Evolutionary conservation across 179 eudicot genomes (phyloP), one percentile per base, ranked within the genome.

Genomic region (Beta corolliflora): DNA sequence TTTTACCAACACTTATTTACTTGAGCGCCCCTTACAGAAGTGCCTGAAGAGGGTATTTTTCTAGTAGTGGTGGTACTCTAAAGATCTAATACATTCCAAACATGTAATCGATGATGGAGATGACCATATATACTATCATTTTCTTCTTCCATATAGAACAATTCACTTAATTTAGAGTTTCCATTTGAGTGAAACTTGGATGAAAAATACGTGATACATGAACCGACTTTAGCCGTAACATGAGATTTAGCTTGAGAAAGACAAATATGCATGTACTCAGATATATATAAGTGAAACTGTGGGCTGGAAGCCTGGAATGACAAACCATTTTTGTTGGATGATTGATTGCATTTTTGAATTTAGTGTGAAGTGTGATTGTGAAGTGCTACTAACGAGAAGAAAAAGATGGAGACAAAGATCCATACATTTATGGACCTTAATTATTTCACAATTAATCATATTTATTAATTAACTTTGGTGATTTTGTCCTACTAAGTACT

Each of bases 401-500:
- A 71, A 71, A 70, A 19, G 54, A 70, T 16, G 19, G 71, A 31
- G 18, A 66, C 72, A 68, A 68, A 68, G 21, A 53, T 73, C 77
- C 56, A 73, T 61, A 73, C 12, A 53, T 53, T 29, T 54, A 19
- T 54, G 61, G 25, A 71, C 44, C 31, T 16, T 45, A 71, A 63
- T 23, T 63, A 63, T 21, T 63, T 21, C 67, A 58, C 7, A 58
- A 58, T 15, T 58, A 16, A 58, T 16, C 60, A 58, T 58, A 58
- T 58, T 15, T n/a, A n/a, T n/a, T n/a, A n/a, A 4, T 15, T 5
- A 58, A 60, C 65, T 73, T 74, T 74, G 64, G 25, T 74, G 46
- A 48, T 74, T 73, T 25, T 73, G 77, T 45, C 77, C 48, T n/a
- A n/a, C n/a, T n/a, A n/a, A n/a, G n/a, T 31, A n/a, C 9, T 75